Evolutionary conservation across 805 yeast species (phyloP), one percentile per base, ranked within the genome.

Genomic region (Teunomyces barrocoloradensis): DNA sequence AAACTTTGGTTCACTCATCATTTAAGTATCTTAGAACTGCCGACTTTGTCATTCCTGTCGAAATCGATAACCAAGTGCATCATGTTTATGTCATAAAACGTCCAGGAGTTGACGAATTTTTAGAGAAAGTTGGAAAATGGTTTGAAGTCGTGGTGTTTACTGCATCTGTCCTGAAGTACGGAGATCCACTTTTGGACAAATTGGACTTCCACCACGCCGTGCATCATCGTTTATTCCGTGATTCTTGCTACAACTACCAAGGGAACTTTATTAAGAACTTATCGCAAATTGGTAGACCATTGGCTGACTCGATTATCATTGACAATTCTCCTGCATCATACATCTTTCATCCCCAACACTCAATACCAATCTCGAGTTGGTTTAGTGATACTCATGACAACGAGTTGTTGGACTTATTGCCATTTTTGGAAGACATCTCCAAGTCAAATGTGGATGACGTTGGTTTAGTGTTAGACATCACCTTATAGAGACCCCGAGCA

Each of bases 291-390:
- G 99, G 99, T 10, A 78, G 99, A 59, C 97, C 97, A 2, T 73
- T 94, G 52, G 71, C 79, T 47, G 96, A 90, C 55, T 74, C 87
- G 38, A 90, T 94, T 48, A 94, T 94, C 55, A 82, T 94, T 54
- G 99, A 94, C 72, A 94, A 94, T 68, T 91, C 98, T 2, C 98
- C 99, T 1, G 96, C 98, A 3, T 89, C 97, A n/a, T 94, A 94
- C 68, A 84, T 92, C 47, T 88, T 94, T 75, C 98, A 94, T 64
- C 99, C 99, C 17, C 96, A 89, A 66, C 97, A 94, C 71, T 96
- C 98, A 6, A 86, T 94, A 25, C 99, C 99, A 20, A 88, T 94
- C 25, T 88, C 96, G 55, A 85, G 94, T 65, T 94, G 99, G 99
- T 94, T 94, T 75, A 88, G 96, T 55, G 99, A 94, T 69, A 83